Conservation (phyloP, 805 yeast species). For the Saturnispora diversa region DNA sequence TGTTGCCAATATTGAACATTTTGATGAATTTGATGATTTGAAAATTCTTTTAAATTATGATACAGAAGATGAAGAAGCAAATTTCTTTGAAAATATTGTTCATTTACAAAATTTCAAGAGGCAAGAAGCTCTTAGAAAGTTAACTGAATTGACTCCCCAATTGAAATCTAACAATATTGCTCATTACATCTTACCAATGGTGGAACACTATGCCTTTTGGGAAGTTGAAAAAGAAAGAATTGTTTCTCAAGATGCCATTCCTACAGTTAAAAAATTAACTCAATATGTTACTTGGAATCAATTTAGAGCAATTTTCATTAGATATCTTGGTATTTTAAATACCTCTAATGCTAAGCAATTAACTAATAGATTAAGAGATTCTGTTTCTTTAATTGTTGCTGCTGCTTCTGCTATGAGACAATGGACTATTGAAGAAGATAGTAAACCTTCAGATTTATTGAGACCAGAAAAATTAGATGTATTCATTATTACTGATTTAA, state of each 20-base stretch:
- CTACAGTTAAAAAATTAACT: conserved; percentile 52
- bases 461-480: conserved; percentile 32
- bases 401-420: conserved; percentile 39
- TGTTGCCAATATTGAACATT: conserved; percentile 39
- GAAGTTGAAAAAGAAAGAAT: conserved; percentile 52
- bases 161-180: conserved; percentile 55
- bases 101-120: conserved; percentile 85
- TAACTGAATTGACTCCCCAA: conserved; percentile 39
- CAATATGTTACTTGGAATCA: conserved; percentile 67
- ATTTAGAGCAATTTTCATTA: conserved; percentile 61
- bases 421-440: conserved; percentile 12
- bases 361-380: conserved; percentile 41
- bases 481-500: conserved; percentile 48
- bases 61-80: conserved; percentile 79
- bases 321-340: conserved; percentile 42
- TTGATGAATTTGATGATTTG: conserved; percentile 55
- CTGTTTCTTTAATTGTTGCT: conserved; percentile 50
- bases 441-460: conserved; percentile 30
- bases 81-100: conserved; percentile 49
- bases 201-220: conserved; percentile 69
- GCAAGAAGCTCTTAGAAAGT: conserved; percentile 68
- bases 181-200: conserved; percentile 74
- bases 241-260: conserved; percentile 57
- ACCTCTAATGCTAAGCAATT: conserved; percentile 23
- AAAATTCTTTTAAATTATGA: conserved; percentile 49